Evolutionary conservation across 2,329 filamentous ascomycete species (phyloP), one percentile per base, ranked within the genome.

Genomic region (Ascochyta lentis): DNA sequence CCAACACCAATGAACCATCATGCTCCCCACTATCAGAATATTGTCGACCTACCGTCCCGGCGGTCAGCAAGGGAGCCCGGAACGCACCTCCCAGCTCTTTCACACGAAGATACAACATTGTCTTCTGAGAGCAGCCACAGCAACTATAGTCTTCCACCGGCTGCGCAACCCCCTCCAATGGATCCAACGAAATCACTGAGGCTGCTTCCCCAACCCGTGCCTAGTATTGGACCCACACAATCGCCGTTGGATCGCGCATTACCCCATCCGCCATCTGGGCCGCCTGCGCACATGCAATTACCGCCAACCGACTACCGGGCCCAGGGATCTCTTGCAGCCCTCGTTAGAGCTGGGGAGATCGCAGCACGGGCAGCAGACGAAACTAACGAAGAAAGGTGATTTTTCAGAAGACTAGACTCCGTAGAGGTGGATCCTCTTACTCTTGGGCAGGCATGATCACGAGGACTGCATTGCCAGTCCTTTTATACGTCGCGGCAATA

Each of bases 21-120:
- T n/a, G 47, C 27, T 34, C 29, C 53, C 12, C 66, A 69, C 37
- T 71, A 67, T 47, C 66, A 69, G 34, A 37, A 44, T 16, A 56
- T 65, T 15, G 42, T 66, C 9, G 73, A 76, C 15, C 50, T 71
- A 9, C 62, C 68, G n/a, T 70, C 73, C 15, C 64, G 74, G 15
- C 61, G 73, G 27, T 60, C 72, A 15, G 57, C 59, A 31, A 67
- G 72, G 24, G 74, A 76, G 15, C 49, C 65, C 6, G 37, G 61
- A 16, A 63, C 66, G 23, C 47, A 48, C 35, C 63, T 75, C 8
- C 76, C 76, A 19, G 61, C 67, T 12, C 66, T 78, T 31, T 67
- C 67, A n/a, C 75, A 73, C 34, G 73, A 77, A 45, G 75, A 77
- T 37, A 76, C 75, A 3, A 76, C 70, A 0, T 50, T 75, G 35